Evolutionary conservation across 148 eudicot genomes (phyloP).

Genomic region (Persicaria maculosa): DNA sequence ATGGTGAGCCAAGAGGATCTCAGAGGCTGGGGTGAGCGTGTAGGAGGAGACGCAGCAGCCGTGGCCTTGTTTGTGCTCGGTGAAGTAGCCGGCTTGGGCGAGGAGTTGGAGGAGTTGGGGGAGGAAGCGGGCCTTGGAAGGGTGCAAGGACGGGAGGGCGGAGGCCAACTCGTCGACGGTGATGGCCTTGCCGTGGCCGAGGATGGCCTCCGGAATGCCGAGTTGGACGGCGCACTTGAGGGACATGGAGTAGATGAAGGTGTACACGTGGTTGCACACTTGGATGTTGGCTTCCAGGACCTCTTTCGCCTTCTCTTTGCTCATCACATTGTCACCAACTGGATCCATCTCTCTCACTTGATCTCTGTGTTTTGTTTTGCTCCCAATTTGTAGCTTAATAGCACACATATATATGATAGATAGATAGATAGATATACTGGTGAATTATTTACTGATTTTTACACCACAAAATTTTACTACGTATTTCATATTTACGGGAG

Average conservation of each 20-base stretch:
- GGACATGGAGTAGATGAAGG: constrained; percentile 21
- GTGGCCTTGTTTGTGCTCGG: constrained; percentile 4
- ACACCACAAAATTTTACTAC: no score
- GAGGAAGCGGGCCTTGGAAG: constrained; percentile 9
- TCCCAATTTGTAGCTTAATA: no score
- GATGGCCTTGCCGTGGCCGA: constrained; percentile 26
- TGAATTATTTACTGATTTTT: no score
- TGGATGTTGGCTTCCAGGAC: constrained; percentile 27
- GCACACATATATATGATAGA: no score
- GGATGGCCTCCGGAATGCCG: constrained; percentile 21
- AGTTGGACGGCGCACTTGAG: constrained; percentile 28
- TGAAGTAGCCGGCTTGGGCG: constrained; percentile 17
- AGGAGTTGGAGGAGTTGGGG: constrained; percentile 20
- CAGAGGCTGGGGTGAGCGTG: constrained; percentile 22
- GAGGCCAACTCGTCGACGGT: constrained; percentile 12
- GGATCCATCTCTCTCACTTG: no score
- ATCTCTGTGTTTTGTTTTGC: no score
- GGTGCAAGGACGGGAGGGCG: constrained; percentile 12
- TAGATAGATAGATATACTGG: no score
- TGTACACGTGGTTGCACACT: constrained; percentile 21
- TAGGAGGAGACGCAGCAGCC: not conserved
- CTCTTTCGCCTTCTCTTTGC: constrained; percentile 10
- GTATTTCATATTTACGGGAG: no score
- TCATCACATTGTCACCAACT: not conserved
- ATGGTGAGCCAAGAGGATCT: constrained; percentile 20